Evolutionary conservation across 768 basidiomycete genomes (phyloP).

Genomic region (Lanmaoa pseudosensibilis): DNA sequence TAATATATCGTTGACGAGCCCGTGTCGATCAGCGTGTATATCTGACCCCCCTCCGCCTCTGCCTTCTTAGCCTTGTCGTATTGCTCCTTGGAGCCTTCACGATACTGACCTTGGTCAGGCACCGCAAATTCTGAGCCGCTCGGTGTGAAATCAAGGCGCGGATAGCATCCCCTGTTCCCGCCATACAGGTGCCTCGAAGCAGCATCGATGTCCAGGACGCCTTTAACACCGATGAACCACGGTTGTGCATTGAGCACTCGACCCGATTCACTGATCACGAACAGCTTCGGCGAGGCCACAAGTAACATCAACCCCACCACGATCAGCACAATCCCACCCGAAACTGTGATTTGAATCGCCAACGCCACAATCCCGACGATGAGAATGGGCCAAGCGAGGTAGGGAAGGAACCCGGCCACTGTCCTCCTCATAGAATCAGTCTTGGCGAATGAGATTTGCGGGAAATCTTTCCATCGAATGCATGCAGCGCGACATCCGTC

Average conservation of each 20-base stretch:
- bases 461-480: slow-evolving; percentile 25
- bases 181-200: slow-evolving; percentile 17
- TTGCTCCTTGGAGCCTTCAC: slow-evolving; percentile 10
- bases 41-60: not conserved
- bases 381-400: slow-evolving; percentile 9
- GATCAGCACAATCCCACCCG: slow-evolving; percentile 1
- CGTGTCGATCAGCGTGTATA: slow-evolving; percentile 21
- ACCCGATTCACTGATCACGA: slow-evolving; percentile 16
- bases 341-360: not conserved
- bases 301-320: slow-evolving; percentile 2
- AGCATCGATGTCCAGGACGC: slow-evolving; percentile 9
- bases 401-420: slow-evolving; percentile 7
- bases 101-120: not conserved
- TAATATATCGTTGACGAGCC: slow-evolving; percentile 17
- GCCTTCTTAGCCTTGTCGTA: not conserved
- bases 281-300: not conserved
- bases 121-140: slow-evolving; percentile 18
- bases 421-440: slow-evolving; percentile 8
- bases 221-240: slow-evolving; percentile 25
- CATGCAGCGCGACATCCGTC: slow-evolving; percentile 19
- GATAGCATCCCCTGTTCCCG: not conserved
- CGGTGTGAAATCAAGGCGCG: slow-evolving; percentile 11
- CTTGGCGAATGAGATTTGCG: slow-evolving; percentile 10
- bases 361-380: not conserved
- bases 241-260: slow-evolving; percentile 17